A percentile compares a stretch with the other conserved stretches of the same genome.
phyloP scores from a whole-genome alignment of 2,329 filamentous ascomycete species.

The Colletotrichum agaves region DNA sequence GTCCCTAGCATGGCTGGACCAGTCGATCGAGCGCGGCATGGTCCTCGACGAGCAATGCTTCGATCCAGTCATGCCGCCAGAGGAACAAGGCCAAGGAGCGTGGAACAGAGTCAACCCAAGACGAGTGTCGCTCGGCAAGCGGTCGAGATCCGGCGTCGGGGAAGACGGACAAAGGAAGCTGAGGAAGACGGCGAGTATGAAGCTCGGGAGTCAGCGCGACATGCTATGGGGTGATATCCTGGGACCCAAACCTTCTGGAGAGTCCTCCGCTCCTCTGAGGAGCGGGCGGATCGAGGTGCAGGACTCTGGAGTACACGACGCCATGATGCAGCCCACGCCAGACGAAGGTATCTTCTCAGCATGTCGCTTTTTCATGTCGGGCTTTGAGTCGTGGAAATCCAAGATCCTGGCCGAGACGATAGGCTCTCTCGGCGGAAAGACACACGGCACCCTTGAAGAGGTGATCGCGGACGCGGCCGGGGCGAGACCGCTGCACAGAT shows the following conservation, averaged over 20 bases:
- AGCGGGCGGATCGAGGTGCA: conserved; percentile 39
- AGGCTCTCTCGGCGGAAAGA: conserved; percentile 57
- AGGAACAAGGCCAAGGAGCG: conserved; percentile 81
- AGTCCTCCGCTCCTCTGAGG: conserved; percentile 21
- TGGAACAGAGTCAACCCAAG: conserved; percentile 69
- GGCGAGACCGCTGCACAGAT: conserved; percentile 51
- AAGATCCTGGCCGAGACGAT: conserved; percentile 60
- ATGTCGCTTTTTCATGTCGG: conserved; percentile 69
- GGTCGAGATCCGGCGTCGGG: conserved; percentile 62
- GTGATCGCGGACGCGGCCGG: conserved; percentile 46
- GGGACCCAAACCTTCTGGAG: conserved; percentile 48
- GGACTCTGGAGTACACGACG: conserved; percentile 46
- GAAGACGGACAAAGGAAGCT: conserved; percentile 81
- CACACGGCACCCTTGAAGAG: conserved; percentile 56
- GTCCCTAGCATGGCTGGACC: conserved; percentile 83
- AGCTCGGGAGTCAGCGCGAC: conserved; percentile 81
- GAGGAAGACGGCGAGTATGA: conserved; percentile 86
- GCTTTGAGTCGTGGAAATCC: conserved; percentile 65
- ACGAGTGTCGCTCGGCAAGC: conserved; percentile 66
- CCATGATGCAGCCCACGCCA: conserved; percentile 36
- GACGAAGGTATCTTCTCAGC: conserved; percentile 61
- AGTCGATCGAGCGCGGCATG: conserved; percentile 88
- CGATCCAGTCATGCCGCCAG: conserved; percentile 75
- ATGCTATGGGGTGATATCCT: conserved; percentile 93
- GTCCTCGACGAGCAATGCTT: conserved; percentile 88